These are phyloP conservation scores for Euphorbia tirucalli DNA, from an alignment of 345 rosid genomes.

Conservation along the genomic window DNA sequence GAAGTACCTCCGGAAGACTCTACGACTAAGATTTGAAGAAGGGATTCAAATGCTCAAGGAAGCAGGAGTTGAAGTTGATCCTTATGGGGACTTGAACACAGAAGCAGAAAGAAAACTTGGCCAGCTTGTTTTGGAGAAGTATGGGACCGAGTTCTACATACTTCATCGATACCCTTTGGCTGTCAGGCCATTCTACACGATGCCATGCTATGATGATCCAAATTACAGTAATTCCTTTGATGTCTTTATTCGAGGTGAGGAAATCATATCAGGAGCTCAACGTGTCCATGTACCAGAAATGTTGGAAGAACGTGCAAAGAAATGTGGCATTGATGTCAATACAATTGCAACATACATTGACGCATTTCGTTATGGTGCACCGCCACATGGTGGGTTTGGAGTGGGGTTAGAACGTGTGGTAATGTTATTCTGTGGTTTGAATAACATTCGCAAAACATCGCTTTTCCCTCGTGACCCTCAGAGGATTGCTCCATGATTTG, in stretches of 20 bases:
- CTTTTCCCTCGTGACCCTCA: slow-evolving; percentile 85
- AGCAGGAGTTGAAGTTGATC: slow-evolving; percentile 82
- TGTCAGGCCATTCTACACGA: slow-evolving; percentile 91
- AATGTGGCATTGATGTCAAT: slow-evolving; percentile 65
- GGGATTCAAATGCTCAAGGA: slow-evolving; percentile 92
- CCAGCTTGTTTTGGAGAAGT: slow-evolving; percentile 83
- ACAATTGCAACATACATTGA: slow-evolving; percentile 74
- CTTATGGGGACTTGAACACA: slow-evolving; percentile 84
- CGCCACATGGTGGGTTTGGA: slow-evolving; percentile 91
- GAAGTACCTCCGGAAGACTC: slow-evolving; percentile 73
- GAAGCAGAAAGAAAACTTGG: slow-evolving; percentile 89
- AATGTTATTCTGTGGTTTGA: slow-evolving; percentile 78
- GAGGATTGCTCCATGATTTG: slow-evolving; percentile 59
- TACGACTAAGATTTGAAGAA: slow-evolving; percentile 74
- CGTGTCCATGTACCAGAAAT: slow-evolving; percentile 79
- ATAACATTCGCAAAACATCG: slow-evolving; percentile 76
- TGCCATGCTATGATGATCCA: slow-evolving; percentile 77
- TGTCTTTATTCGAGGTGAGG: slow-evolving; percentile 95
- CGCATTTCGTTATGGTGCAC: slow-evolving; percentile 87
- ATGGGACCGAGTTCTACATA: slow-evolving; percentile 84
- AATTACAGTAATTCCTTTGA: slow-evolving; percentile 86
- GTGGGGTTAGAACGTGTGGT: slow-evolving; percentile 84
- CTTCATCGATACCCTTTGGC: slow-evolving; percentile 76
- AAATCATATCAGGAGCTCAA: slow-evolving; percentile 94
- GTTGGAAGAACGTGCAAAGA: slow-evolving; percentile 67